Conservation (phyloP, 257 asterid species). For the Nyctanthes arbortristis region DNA sequence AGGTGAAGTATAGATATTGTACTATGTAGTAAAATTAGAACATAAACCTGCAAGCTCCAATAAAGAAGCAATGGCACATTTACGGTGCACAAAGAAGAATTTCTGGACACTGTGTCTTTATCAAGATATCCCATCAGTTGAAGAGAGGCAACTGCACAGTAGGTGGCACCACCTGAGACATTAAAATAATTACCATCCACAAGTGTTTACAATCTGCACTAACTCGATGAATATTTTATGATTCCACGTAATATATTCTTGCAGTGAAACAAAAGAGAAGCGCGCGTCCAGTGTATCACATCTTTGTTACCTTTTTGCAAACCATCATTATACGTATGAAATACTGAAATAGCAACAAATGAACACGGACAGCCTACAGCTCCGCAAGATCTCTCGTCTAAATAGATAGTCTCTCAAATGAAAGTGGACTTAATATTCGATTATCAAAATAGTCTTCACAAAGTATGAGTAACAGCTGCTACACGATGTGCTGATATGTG, state of each 20-base stretch:
- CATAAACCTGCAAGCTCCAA: slow-evolving; percentile 84
- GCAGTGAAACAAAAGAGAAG: slow-evolving; percentile 3
- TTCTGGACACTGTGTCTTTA: slow-evolving; percentile 53
- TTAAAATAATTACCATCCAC: slow-evolving; percentile 62
- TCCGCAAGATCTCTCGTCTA: slow-evolving; percentile 4
- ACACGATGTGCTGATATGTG: neutral
- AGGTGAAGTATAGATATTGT: neutral
- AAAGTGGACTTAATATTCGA: neutral
- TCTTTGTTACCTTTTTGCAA: slow-evolving; percentile 6
- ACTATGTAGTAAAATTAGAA: slow-evolving; percentile 18
- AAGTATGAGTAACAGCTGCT: neutral
- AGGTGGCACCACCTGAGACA: slow-evolving; percentile 98
- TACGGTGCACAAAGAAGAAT: slow-evolving; percentile 41
- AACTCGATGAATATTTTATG: slow-evolving; percentile 11
- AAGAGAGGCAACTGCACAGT: slow-evolving; percentile 96
- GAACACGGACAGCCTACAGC: neutral
- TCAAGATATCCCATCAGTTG: slow-evolving; percentile 86
- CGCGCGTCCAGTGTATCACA: neutral
- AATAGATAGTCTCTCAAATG: neutral
- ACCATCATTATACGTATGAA: neutral
- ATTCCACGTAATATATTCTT: slow-evolving; percentile 17
- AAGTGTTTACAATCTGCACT: slow-evolving; percentile 42
- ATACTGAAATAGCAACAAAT: neutral
- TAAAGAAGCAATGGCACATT: slow-evolving; percentile 74
- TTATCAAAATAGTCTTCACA: neutral